Conservation (phyloP, 805 yeast species). For the Cyberlindnera amylophila region DNA sequence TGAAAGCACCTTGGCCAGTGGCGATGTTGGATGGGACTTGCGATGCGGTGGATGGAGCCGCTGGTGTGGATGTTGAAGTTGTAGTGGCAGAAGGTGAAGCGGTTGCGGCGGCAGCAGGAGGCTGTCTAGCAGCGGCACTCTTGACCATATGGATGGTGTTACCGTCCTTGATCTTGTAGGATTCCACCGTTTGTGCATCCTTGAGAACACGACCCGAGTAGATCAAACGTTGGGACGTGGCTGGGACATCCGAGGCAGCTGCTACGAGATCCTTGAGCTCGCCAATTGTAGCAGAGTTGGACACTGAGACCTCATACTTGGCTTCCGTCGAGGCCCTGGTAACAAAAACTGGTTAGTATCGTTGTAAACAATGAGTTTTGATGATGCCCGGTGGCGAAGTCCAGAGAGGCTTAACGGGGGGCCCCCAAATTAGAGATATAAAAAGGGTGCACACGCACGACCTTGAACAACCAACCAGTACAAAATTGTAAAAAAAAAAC, state of each 20-base stretch:
- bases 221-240: slow-evolving; percentile 80
- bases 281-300: slow-evolving; percentile 51
- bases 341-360: background rate
- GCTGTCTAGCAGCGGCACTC: slow-evolving; percentile 52
- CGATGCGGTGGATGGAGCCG: slow-evolving; percentile 47
- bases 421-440: no score
- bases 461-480: no score
- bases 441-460: no score
- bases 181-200: slow-evolving; percentile 68
- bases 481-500: no score
- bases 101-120: slow-evolving; percentile 10
- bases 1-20: slow-evolving; percentile 84
- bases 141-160: slow-evolving; percentile 88
- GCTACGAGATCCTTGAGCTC: slow-evolving; percentile 68
- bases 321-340: slow-evolving; percentile 59
- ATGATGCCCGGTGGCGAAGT: no score
- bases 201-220: slow-evolving; percentile 93
- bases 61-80: slow-evolving; percentile 20
- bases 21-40: slow-evolving; percentile 73
- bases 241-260: slow-evolving; percentile 59
- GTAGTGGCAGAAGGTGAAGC: slow-evolving; percentile 28
- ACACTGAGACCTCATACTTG: slow-evolving; percentile 64
- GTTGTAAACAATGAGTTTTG: no score
- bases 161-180: slow-evolving; percentile 80
- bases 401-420: no score